Evolutionary conservation across 2,329 filamentous ascomycete species (phyloP).

Genomic region (Aspergillus neotritici): DNA sequence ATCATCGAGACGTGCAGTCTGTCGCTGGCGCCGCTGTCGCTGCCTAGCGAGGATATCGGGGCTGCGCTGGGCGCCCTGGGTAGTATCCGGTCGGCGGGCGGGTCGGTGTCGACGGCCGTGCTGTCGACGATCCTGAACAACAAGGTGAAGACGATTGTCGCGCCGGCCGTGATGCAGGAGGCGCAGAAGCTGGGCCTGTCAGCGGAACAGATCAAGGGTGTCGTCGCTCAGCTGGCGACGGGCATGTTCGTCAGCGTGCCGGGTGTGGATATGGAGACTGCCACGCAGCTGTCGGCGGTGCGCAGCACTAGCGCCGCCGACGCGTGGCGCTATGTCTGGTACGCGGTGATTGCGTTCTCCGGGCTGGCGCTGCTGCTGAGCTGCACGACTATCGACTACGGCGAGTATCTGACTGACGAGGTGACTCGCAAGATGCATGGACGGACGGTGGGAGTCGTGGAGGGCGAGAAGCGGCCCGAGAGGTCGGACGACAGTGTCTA

Average conservation of each 20-base stretch:
- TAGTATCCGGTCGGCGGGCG: not conserved
- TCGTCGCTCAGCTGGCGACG: not conserved
- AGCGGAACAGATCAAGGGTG: not conserved
- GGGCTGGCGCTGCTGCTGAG: not conserved
- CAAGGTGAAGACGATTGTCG: not conserved
- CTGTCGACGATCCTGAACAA: not conserved
- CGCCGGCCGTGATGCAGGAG: not conserved
- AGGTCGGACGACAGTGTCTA: too few relatives aligned
- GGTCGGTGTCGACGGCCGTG: not conserved
- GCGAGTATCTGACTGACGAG: not conserved
- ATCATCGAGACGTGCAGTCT: not conserved
- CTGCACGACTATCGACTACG: not conserved
- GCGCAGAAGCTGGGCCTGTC: not conserved
- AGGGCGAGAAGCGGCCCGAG: too few relatives aligned
- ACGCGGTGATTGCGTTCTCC: not conserved
- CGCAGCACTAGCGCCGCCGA: not conserved
- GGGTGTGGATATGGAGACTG: too few relatives aligned
- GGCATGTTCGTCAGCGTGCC: not conserved
- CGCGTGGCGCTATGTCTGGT: not conserved
- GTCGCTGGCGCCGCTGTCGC: not conserved
- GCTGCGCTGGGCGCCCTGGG: not conserved
- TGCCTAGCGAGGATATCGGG: not conserved
- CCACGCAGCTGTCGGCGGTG: too few relatives aligned
- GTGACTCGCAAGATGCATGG: conserved; percentile 1
- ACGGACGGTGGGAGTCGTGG: not conserved